Percentiles rank a stretch among this genome's conserved stretches.
Evolutionary conservation across 257 asterid species (phyloP).

Genomic region (Ilex asprella): DNA sequence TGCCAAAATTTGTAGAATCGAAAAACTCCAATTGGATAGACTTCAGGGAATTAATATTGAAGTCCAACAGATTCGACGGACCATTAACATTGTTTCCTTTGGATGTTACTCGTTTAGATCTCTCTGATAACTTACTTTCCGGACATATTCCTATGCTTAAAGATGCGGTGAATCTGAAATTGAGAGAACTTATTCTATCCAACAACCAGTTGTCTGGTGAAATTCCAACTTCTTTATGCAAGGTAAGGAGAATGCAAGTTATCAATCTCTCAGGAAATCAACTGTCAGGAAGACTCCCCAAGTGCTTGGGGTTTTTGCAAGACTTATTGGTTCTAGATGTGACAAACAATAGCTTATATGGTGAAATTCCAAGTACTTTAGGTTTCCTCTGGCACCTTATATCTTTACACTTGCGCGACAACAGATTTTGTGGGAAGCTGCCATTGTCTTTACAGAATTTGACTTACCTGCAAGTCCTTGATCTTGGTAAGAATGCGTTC

Average conservation of each 20-base stretch:
- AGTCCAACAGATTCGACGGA: conserved; percentile 15
- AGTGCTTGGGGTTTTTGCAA: conserved; percentile 10
- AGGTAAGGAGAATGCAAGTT: not conserved
- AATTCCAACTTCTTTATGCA: conserved; percentile 6
- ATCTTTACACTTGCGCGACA: conserved; percentile 22
- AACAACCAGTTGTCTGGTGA: conserved; percentile 8
- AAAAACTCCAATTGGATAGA: not conserved
- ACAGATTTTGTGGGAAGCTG: conserved; percentile 18
- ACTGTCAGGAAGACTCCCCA: conserved; percentile 16
- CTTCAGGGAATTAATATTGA: conserved; percentile 7
- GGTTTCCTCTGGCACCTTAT: conserved; percentile 8
- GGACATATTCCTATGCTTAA: conserved; percentile 1
- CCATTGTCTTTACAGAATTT: conserved; percentile 14
- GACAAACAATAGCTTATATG: conserved; percentile 9
- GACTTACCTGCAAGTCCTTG: conserved; percentile 8
- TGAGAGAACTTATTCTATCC: conserved; percentile 7
- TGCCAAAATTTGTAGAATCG: conserved; percentile 11
- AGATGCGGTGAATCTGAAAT: not conserved
- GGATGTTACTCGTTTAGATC: conserved; percentile 6
- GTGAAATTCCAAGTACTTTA: conserved; percentile 21
- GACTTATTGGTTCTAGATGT: conserved; percentile 8
- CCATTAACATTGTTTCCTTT: conserved; percentile 1
- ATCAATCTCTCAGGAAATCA: conserved; percentile 10
- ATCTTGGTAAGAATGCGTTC: conserved; percentile 20
- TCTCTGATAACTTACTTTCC: conserved; percentile 3